These are phyloP conservation scores for Tremella yokohamensis DNA, from an alignment of 768 basidiomycete genomes.

Conservation along the genomic window DNA sequence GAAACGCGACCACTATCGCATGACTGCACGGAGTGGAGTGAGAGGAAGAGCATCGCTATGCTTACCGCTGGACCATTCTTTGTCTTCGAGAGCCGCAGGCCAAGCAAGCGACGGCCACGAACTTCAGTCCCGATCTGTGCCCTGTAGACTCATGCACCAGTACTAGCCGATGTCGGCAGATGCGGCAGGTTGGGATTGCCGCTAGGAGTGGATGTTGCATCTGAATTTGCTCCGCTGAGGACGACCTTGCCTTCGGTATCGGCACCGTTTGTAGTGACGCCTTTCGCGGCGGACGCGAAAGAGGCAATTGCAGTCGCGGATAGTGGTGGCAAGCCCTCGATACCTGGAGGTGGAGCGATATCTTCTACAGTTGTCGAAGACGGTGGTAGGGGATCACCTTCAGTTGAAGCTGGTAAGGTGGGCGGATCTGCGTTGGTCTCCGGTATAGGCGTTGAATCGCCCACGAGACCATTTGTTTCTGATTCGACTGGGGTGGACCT, in stretches of 20 bases:
- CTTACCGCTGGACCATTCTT: no score
- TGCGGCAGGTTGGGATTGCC: no score
- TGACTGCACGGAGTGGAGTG: no score
- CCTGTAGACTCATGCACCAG: no score
- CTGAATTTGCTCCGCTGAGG: slow-evolving; percentile 20
- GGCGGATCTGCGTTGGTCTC: neutral
- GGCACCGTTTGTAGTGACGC: slow-evolving; percentile 26
- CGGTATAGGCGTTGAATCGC: slow-evolving; percentile 6
- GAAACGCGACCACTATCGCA: no score
- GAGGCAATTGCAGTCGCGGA: slow-evolving; percentile 34
- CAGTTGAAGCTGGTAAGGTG: slow-evolving; percentile 20
- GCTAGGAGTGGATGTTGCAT: neutral
- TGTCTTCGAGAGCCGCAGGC: no score
- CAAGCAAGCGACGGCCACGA: no score
- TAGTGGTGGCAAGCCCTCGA: slow-evolving; percentile 35
- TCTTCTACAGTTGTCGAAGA: slow-evolving; percentile 7
- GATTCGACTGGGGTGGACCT: slow-evolving; percentile 30
- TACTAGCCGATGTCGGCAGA: no score
- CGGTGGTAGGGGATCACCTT: slow-evolving; percentile 22
- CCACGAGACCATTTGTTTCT: neutral
- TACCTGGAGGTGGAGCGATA: slow-evolving; percentile 36
- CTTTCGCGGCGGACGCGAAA: slow-evolving; percentile 44
- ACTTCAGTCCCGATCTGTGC: no score
- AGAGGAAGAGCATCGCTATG: no score
- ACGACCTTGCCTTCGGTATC: slow-evolving; percentile 35